Evolutionary conservation across 148 eudicot genomes (phyloP), one percentile per base, ranked within the genome.

Genomic region (Camellia sinensis): DNA sequence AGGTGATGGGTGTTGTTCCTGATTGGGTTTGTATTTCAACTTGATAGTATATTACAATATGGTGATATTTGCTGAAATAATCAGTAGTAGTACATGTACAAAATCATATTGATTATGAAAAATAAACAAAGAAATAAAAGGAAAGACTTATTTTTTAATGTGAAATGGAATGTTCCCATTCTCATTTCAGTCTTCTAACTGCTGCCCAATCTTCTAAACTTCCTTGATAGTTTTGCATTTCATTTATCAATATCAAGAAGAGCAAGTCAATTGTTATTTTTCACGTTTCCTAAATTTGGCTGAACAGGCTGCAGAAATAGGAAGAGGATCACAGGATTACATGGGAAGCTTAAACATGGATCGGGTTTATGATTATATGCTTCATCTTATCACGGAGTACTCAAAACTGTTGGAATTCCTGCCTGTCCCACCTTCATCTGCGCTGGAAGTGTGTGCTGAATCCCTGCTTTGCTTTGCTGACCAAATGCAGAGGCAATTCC

Each of bases 301-400:
- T 66, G 66, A 79, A 80, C 87, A 94, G 98, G 98, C 95, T 2
- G 88, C 76, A 65, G 80, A 85, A 54, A 89, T 92, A 46, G 97
- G 95, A 15, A 84, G 29, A 85, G 89, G 83, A 65, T 91, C 91
- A 45, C 97, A 94, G 63, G 86, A 90, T 64, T 89, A 80, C 85
- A 92, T 94, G 98, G 93, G 80, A 71, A 82, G 84, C 37, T 46
- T 94, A 76, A 92, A 73, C 85, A 94, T 92, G 93, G 92, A 89
- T 60, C 87, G 86, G 1, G 84, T 94, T 12, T 94, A 94, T n/a
- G 97, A 91, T 84, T 94, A 94, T 88, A 92, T 94, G 97, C 91
- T 71, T 80, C 97, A 94, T 82, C 89, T 94, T 7, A 80, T 94
- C 15, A 79, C 80, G 0, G 94, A 92, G 83, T 94, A 94, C 75